Conservation (phyloP, 371 early-diverging fungal genomes). For the Lichtheimia ornata region DNA sequence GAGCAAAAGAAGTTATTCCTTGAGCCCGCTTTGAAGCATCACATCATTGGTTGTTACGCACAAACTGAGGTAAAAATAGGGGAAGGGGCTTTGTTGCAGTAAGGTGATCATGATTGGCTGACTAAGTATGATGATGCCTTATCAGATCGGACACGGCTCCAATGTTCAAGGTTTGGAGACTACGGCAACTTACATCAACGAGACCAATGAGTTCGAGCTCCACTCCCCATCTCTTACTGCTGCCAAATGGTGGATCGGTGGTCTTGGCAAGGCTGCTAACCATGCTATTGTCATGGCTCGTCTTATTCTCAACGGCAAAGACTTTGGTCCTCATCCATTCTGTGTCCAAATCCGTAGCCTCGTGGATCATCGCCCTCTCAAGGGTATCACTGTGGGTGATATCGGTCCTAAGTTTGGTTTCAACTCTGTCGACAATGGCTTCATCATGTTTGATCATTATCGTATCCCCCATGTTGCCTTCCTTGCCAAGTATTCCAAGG, state of each 20-base stretch:
- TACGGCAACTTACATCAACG: slow-evolving; percentile 80
- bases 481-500: slow-evolving; percentile 78
- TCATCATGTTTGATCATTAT: slow-evolving; percentile 74
- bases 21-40: slow-evolving; percentile 68
- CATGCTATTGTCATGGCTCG: slow-evolving; percentile 90
- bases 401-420: slow-evolving; percentile 90
- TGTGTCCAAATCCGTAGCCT: slow-evolving; percentile 86
- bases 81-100: background rate
- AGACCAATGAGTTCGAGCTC: slow-evolving; percentile 83
- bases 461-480: slow-evolving; percentile 81
- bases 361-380: slow-evolving; percentile 71
- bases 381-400: slow-evolving; percentile 89
- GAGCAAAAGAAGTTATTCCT: slow-evolving; percentile 82
- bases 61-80: slow-evolving; percentile 66
- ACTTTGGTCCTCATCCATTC: slow-evolving; percentile 85
- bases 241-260: slow-evolving; percentile 93
- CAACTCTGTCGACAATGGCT: slow-evolving; percentile 86
- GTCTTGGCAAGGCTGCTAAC: slow-evolving; percentile 67
- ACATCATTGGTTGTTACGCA: slow-evolving; percentile 86
- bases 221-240: slow-evolving; percentile 82
- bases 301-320: slow-evolving; percentile 76
- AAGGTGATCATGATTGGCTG: background rate
- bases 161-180: slow-evolving; percentile 90
- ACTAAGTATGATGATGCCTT: background rate
- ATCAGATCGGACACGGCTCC: slow-evolving; percentile 71